Percentiles rank a stretch among this genome's conserved stretches.
Conservation (phyloP, 352 stramenopile genomes). For the Plasmopara muralis region DNA sequence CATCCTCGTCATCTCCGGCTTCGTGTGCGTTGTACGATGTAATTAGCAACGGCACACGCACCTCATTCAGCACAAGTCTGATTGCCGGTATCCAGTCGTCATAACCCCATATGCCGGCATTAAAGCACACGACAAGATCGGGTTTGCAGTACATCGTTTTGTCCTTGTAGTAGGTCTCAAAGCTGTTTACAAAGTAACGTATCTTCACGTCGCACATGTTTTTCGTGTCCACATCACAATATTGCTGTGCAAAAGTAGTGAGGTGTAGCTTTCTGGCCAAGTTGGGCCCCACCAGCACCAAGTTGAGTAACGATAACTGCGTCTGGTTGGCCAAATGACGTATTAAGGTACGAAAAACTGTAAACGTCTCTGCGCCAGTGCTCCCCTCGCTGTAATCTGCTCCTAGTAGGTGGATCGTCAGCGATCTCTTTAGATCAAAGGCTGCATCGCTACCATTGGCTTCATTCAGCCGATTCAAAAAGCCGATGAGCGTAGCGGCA, state of each 20-base stretch:
- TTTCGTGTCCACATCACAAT: constrained; percentile 1
- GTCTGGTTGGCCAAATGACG: constrained; percentile 30
- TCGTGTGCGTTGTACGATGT: constrained; percentile 85
- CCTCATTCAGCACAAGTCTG: constrained; percentile 44
- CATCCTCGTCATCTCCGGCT: constrained; percentile 71
- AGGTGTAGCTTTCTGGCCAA: constrained; percentile 50
- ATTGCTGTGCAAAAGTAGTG: constrained; percentile 19
- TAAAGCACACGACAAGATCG: constrained; percentile 74
- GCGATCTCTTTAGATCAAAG: constrained; percentile 2
- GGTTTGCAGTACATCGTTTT: constrained; percentile 37
- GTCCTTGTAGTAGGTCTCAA: constrained; percentile 49
- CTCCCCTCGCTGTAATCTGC: constrained; percentile 76
- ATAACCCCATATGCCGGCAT: constrained; percentile 85
- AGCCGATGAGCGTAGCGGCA: constrained; percentile 28
- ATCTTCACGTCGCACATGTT: constrained; percentile 35
- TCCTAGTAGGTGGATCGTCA: constrained; percentile 66
- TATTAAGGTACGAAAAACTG: constrained; percentile 50
- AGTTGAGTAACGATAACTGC: constrained; percentile 28
- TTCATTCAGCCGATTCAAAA: constrained; percentile 21
- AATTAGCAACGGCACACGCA: constrained; percentile 57
- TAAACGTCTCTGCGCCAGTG: constrained; percentile 42
- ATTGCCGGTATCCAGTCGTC: constrained; percentile 80
- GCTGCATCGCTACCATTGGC: constrained; percentile 7
- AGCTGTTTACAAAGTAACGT: constrained; percentile 66
- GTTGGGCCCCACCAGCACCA: constrained; percentile 76